Evolutionary conservation across 2,329 filamentous ascomycete species (phyloP).

Genomic region (Alternaria burnsii): DNA sequence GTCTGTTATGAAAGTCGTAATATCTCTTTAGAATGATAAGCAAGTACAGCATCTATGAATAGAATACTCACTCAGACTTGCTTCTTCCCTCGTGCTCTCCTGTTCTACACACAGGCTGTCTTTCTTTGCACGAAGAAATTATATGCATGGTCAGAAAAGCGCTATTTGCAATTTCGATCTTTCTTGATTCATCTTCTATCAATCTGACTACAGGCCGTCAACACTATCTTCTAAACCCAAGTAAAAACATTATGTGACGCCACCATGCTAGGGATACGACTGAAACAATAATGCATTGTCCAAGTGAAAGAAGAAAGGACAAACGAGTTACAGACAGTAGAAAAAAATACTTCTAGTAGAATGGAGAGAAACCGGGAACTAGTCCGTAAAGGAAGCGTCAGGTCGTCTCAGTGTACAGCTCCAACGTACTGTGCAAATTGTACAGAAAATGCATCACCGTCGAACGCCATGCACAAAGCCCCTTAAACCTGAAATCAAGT

Average conservation of each 20-base stretch:
- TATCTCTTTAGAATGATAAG: neutral
- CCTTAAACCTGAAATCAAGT: constrained; percentile 21
- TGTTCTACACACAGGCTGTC: neutral
- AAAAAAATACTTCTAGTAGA: constrained; percentile 14
- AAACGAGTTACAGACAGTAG: constrained; percentile 17
- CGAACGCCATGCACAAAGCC: constrained; percentile 37
- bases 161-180: constrained; percentile 30
- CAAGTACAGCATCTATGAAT: neutral
- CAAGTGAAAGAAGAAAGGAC: constrained; percentile 7
- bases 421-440: constrained; percentile 33
- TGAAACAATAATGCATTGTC: constrained; percentile 13
- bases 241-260: constrained; percentile 25
- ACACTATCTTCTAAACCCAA: constrained; percentile 17
- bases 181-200: constrained; percentile 36
- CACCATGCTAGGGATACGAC: constrained; percentile 18
- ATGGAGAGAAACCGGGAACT: constrained; percentile 9
- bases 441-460: constrained; percentile 27
- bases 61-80: neutral
- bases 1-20: neutral
- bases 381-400: constrained; percentile 22
- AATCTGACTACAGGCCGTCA: constrained; percentile 27
- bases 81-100: neutral
- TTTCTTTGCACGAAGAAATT: constrained; percentile 2
- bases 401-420: constrained; percentile 38
- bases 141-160: neutral